Percentiles rank a stretch among this genome's conserved stretches.
Conservation (phyloP, 2,329 filamentous ascomycete genomes). For the Nannizziopsis arthrosporioides region DNA sequence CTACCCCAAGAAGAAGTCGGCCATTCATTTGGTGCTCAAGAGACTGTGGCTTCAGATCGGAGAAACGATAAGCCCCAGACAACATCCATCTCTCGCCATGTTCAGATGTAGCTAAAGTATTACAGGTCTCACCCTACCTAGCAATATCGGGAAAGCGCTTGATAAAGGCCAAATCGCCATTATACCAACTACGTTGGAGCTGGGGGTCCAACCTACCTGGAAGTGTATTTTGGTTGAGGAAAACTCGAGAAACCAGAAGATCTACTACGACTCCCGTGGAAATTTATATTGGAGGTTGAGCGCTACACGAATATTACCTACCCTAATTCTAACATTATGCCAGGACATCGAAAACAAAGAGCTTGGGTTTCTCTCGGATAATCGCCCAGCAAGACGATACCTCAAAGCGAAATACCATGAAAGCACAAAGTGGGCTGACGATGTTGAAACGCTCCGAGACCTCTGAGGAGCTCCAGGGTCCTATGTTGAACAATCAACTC, state of each 20-base stretch:
- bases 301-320: neutral
- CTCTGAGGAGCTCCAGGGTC: constrained; percentile 7
- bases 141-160: constrained; percentile 10
- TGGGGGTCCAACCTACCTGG: constrained; percentile 7
- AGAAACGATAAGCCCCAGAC: constrained; percentile 14
- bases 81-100: neutral
- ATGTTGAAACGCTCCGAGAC: neutral
- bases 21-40: constrained; percentile 16
- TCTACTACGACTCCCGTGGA: neutral
- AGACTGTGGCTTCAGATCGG: constrained; percentile 10
- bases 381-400: constrained; percentile 16
- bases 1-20: constrained; percentile 13
- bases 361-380: constrained; percentile 14
- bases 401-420: constrained; percentile 8
- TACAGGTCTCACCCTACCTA: constrained; percentile 12
- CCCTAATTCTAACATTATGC: constrained; percentile 2
- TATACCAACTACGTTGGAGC: constrained; percentile 12
- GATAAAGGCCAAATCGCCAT: constrained; percentile 15
- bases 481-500: constrained; percentile 9
- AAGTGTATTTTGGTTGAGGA: constrained; percentile 15
- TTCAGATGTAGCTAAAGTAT: neutral
- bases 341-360: constrained; percentile 16
- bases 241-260: constrained; percentile 4
- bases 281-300: constrained; percentile 4
- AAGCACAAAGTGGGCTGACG: constrained; percentile 4